These are phyloP conservation scores for Phytophthora palmivora DNA, from an alignment of 352 stramenopile genomes.

Conservation along the genomic window DNA sequence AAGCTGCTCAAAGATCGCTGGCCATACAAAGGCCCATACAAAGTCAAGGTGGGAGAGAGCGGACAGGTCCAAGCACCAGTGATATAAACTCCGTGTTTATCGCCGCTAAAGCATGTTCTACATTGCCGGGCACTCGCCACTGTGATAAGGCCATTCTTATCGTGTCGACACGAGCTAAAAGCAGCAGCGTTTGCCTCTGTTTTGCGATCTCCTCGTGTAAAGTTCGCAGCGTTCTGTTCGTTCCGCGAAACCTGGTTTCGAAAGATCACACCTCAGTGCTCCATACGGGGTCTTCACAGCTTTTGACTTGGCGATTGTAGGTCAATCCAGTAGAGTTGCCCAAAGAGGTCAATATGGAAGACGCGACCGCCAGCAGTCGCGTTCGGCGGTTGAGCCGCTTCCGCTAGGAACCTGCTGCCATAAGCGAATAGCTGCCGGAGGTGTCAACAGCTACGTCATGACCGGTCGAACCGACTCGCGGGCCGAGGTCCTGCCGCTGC, in stretches of 20 bases:
- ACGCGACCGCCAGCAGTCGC: slow-evolving; percentile 28
- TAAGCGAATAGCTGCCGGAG: slow-evolving; percentile 25
- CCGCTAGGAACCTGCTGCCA: slow-evolving; percentile 21
- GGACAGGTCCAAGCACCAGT: slow-evolving; percentile 9
- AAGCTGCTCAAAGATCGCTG: slow-evolving; percentile 22
- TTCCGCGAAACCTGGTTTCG: slow-evolving; percentile 9
- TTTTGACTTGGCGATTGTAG: slow-evolving; percentile 6
- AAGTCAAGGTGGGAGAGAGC: slow-evolving; percentile 14
- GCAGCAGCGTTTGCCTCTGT: neutral
- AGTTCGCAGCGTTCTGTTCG: slow-evolving; percentile 1
- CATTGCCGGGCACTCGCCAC: neutral
- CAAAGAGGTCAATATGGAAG: slow-evolving; percentile 32
- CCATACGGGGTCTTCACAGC: slow-evolving; percentile 10
- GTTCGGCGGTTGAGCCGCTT: slow-evolving; percentile 19
- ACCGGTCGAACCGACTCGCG: slow-evolving; percentile 30
- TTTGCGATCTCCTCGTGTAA: neutral
- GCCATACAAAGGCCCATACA: slow-evolving; percentile 11
- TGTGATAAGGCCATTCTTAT: slow-evolving; percentile 19
- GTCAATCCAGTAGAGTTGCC: neutral
- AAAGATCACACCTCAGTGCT: slow-evolving; percentile 22
- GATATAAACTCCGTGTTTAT: neutral
- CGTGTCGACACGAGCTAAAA: slow-evolving; percentile 10
- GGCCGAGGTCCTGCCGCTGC: slow-evolving; percentile 37
- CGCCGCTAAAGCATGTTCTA: neutral
- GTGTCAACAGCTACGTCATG: slow-evolving; percentile 14